Percentiles rank a stretch among this genome's conserved stretches.
These are phyloP conservation scores for Cyberlindnera bimundalis DNA, from an alignment of 805 yeast species.

Conservation along the genomic window DNA sequence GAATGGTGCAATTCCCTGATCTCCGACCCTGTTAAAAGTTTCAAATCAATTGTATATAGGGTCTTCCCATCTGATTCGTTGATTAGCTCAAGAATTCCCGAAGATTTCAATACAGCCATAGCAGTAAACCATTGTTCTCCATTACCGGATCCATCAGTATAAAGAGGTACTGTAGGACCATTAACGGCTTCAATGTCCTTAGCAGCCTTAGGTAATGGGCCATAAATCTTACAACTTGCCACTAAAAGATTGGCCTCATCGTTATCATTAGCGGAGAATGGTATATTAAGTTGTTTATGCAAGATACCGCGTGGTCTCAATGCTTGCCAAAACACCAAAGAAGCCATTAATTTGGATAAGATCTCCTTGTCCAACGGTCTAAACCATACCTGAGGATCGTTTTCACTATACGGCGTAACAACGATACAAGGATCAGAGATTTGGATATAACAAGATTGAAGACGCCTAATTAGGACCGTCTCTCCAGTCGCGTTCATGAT, in stretches of 20 bases:
- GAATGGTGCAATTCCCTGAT: conserved; percentile 63
- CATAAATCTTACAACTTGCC: conserved; percentile 63
- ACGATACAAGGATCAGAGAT: conserved; percentile 7
- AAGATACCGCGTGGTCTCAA: conserved; percentile 50
- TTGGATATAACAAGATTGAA: conserved; percentile 13
- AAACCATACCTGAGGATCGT: conserved; percentile 13
- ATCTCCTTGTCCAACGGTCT: conserved; percentile 23
- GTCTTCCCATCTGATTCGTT: conserved; percentile 62
- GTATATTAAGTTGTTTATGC: conserved; percentile 36
- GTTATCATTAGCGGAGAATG: conserved; percentile 28
- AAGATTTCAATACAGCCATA: conserved; percentile 64
- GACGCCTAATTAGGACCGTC: conserved; percentile 8
- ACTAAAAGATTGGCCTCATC: conserved; percentile 43
- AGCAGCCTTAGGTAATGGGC: conserved; percentile 35
- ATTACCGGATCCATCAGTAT: conserved; percentile 33
- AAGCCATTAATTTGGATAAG: conserved; percentile 42
- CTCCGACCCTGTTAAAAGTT: conserved; percentile 52
- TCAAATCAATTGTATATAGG: conserved; percentile 56
- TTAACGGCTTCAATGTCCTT: conserved; percentile 16
- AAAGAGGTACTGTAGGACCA: conserved; percentile 20
- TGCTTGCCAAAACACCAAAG: conserved; percentile 55
- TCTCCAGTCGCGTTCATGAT: background rate
- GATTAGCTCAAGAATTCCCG: conserved; percentile 58
- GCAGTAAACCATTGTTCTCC: conserved; percentile 61
- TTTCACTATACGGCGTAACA: conserved; percentile 7